Conservation (phyloP, 1,284 basidiomycete species). For the Rhodotorula sp. region DNA sequence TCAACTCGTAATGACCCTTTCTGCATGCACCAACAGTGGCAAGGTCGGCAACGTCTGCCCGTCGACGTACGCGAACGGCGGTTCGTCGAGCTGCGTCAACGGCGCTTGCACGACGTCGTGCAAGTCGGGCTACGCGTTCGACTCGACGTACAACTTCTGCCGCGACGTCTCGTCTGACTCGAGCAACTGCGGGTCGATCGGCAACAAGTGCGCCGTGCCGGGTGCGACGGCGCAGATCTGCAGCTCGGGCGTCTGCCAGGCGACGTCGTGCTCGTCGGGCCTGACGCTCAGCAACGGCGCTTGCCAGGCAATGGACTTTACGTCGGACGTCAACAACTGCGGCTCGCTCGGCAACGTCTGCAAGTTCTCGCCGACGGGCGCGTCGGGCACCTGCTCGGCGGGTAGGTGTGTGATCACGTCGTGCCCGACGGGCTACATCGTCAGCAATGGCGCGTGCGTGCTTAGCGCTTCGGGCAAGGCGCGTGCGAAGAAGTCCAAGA, state of each 20-base stretch:
- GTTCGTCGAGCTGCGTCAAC: conserved; percentile 19
- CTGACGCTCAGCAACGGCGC: conserved; percentile 13
- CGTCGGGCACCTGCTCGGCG: conserved; percentile 8
- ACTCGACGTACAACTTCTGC: conserved; percentile 19
- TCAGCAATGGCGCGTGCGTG: conserved; percentile 17
- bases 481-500: conserved; percentile 27
- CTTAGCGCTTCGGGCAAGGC: conserved; percentile 15
- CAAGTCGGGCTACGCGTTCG: conserved; percentile 31
- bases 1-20: background rate
- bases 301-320: conserved; percentile 9
- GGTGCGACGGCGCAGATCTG: conserved; percentile 9
- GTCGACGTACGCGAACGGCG: conserved; percentile 32
- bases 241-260: conserved; percentile 2
- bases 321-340: conserved; percentile 26
- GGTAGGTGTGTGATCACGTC: conserved; percentile 13
- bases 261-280: conserved; percentile 7
- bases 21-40: conserved; percentile 13
- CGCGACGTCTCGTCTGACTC: conserved; percentile 15
- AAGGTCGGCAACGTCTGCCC: conserved; percentile 32
- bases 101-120: conserved; percentile 33
- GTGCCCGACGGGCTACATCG: conserved; percentile 19
- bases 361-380: conserved; percentile 9
- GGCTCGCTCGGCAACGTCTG: conserved; percentile 15
- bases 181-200: conserved; percentile 38
- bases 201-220: conserved; percentile 25